Evolutionary conservation across 2,329 filamentous ascomycete genomes (phyloP).

Genomic region (Trichothecium roseum): DNA sequence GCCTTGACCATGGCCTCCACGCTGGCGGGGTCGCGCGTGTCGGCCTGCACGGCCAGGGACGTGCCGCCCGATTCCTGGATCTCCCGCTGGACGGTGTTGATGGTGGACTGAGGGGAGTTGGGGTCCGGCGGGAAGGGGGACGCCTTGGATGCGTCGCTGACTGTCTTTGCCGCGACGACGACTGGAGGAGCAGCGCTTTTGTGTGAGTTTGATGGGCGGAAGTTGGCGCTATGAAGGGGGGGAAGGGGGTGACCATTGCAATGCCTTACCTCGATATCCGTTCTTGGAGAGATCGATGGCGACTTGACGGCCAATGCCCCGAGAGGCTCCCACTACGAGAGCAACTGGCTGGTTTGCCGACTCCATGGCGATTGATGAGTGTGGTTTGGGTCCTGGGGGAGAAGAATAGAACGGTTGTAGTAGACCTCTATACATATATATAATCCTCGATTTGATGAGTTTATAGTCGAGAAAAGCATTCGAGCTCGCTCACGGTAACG

Average conservation of each 20-base stretch:
- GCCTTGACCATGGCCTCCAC: conserved; percentile 48
- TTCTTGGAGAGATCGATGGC: conserved; percentile 65
- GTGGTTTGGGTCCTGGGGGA: background rate
- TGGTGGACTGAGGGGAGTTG: conserved; percentile 65
- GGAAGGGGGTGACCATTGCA: background rate
- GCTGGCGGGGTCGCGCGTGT: conserved; percentile 55
- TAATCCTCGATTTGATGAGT: too few species aligned
- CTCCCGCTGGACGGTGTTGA: conserved; percentile 69
- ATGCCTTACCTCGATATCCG: conserved; percentile 53
- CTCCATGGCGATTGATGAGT: too few species aligned
- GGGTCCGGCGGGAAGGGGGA: conserved; percentile 63
- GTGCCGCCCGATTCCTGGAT: conserved; percentile 54
- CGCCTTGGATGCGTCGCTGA: conserved; percentile 47
- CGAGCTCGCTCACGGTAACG: too few species aligned
- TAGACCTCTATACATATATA: background rate
- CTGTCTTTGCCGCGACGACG: conserved; percentile 67
- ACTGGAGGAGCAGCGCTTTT: conserved; percentile 32
- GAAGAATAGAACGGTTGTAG: background rate
- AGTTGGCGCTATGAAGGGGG: background rate
- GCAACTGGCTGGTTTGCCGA: conserved; percentile 41
- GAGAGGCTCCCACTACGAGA: conserved; percentile 63
- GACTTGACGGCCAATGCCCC: conserved; percentile 73
- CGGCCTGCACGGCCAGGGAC: conserved; percentile 57
- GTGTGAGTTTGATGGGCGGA: conserved; percentile 2
- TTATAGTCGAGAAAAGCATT: too few species aligned